phyloP scores from a whole-genome alignment of 805 yeast genomes.

The Saturnispora galanensis region DNA sequence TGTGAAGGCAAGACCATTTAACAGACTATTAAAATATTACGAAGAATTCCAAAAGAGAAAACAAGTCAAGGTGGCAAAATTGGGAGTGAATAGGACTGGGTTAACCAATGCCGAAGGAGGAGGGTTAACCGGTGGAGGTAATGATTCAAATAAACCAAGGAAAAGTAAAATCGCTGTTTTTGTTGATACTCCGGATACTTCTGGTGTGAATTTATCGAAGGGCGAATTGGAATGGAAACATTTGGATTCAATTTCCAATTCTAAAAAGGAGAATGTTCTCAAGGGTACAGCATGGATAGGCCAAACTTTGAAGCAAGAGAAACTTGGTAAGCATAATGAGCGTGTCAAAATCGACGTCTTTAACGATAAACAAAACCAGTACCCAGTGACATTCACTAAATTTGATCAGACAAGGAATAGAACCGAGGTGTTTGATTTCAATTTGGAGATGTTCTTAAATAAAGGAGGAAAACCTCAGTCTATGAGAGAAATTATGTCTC shows the following conservation, averaged over 20 bases:
- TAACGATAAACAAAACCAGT: conserved; percentile 27
- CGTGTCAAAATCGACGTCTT: conserved; percentile 26
- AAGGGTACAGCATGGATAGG: conserved; percentile 56
- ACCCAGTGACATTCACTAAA: conserved; percentile 40
- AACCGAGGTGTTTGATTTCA: conserved; percentile 49
- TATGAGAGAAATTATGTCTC: conserved; percentile 46
- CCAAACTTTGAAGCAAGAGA: conserved; percentile 40
- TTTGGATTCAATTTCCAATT: conserved; percentile 37
- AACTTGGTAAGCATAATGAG: not conserved
- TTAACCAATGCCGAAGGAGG: conserved; percentile 18
- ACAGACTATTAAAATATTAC: conserved; percentile 34
- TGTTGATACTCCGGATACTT: conserved; percentile 9
- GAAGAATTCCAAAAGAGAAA: conserved; percentile 35
- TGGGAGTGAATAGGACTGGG: not conserved
- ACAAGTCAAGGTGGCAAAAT: conserved; percentile 13
- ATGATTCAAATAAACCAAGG: conserved; percentile 11
- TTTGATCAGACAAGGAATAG: conserved; percentile 44
- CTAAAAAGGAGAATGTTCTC: conserved; percentile 56
- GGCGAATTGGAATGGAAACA: conserved; percentile 22
- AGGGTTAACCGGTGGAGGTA: conserved; percentile 12
- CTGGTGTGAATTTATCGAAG: not conserved
- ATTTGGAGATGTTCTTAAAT: conserved; percentile 48
- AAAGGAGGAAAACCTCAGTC: conserved; percentile 27
- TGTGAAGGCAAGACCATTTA: conserved; percentile 55
- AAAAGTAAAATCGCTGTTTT: conserved; percentile 16